Evolutionary conservation across 2,329 filamentous ascomycete genomes (phyloP), one percentile per base, ranked within the genome.

Genomic region (Trichoderma oligosporum): DNA sequence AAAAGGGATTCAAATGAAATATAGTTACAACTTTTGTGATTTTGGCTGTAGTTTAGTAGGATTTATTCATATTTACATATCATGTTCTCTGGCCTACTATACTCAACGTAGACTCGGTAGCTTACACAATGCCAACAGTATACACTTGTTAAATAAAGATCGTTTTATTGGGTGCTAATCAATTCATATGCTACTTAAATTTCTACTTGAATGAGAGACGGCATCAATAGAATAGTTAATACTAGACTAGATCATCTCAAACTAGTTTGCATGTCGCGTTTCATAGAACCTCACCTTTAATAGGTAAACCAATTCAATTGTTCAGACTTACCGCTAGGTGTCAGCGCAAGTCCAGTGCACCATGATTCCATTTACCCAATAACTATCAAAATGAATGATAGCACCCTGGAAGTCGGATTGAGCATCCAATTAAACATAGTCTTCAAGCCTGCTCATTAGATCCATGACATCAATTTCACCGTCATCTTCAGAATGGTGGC

Each of bases 401-500:
- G 12, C n/a, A 8, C 20, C 12, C 3, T n/a, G n/a, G n/a, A 18
- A 35, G 27, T 4, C 20, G 14, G n/a, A 7, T 27, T 46, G 41
- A n/a, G 36, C 42, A 38, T 33, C 14, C 22, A 12, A 36, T 57
- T 29, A 57, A 0, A 72, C 22, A 25, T 69, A 71, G 1, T 62
- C 62, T 18, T 61, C 57, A n/a, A 72, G 61, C 22, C 68, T 66
- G 49, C 63, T 62, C 46, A 64, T 67, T 1, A 72, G 57, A 1
- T 71, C 68, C 20, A 68, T 64, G 4, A 71, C 64, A 1, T 61
- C 65, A 11, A 72, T 66, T 2, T 62, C 62, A 9, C 59, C 33
- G 8, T 22, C 24, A 2, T 46, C 49, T 16, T 56, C 41, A 7
- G 61, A 52, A n/a, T 42, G 41, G 18, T 41, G 48, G 36, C 57